Evolutionary conservation across 176 grass and related monocot species (phyloP).

Genomic region (Otatea glauca): DNA sequence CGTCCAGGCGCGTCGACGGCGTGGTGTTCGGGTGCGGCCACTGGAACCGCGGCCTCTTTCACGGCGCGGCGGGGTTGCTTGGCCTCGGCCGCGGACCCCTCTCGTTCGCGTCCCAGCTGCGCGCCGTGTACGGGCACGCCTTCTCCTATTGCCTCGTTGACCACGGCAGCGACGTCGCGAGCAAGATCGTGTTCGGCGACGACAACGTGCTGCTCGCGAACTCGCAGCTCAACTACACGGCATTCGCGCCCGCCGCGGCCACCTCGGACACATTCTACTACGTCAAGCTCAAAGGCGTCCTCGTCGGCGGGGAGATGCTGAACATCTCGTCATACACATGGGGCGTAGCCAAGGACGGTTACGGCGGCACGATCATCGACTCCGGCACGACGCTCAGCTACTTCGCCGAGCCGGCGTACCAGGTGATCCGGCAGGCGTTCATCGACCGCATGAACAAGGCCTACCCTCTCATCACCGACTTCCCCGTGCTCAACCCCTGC

Average conservation of each 20-base stretch:
- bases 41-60: slow-evolving; percentile 92
- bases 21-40: slow-evolving; percentile 92
- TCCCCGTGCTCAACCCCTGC: slow-evolving; percentile 79
- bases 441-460: slow-evolving; percentile 40
- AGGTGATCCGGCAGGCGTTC: slow-evolving; percentile 69
- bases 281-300: slow-evolving; percentile 58
- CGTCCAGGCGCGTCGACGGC: slow-evolving; percentile 62
- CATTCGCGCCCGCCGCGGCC: slow-evolving; percentile 48
- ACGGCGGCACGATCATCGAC: slow-evolving; percentile 88
- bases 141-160: slow-evolving; percentile 99
- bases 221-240: slow-evolving; percentile 80
- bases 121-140: slow-evolving; percentile 70
- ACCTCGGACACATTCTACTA: slow-evolving; percentile 89
- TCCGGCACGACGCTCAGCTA: slow-evolving; percentile 97
- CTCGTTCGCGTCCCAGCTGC: slow-evolving; percentile 90
- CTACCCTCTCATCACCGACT: slow-evolving; percentile 60
- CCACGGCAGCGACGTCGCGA: slow-evolving; percentile 72
- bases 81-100: slow-evolving; percentile 89
- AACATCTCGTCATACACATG: slow-evolving; percentile 46
- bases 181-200: slow-evolving; percentile 88
- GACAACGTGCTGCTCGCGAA: slow-evolving; percentile 47
- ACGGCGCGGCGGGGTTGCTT: slow-evolving; percentile 80
- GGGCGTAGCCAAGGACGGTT: slow-evolving; percentile 56
- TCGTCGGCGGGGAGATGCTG: slow-evolving; percentile 64
- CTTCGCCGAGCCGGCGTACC: slow-evolving; percentile 81